Percentiles rank a stretch among this genome's conserved stretches.
These are phyloP conservation scores for Apiospora sp. DNA, from an alignment of 2,329 filamentous ascomycete genomes.

Conservation along the genomic window DNA sequence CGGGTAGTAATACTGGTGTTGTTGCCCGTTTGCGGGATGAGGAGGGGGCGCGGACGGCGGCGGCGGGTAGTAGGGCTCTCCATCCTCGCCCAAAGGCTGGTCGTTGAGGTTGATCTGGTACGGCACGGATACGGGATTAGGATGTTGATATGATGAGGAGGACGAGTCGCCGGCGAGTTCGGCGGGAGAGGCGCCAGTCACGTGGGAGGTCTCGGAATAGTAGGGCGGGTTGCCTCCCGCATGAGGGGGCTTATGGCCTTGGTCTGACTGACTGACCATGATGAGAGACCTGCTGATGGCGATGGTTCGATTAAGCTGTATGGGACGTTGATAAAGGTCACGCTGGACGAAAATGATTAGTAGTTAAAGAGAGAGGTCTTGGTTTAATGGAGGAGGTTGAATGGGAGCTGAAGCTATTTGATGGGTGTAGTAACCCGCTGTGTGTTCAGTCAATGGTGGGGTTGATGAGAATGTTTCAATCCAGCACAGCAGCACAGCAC, in stretches of 20 bases:
- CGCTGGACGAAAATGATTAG: background rate
- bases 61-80: constrained; percentile 13
- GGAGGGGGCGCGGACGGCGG: background rate
- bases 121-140: background rate
- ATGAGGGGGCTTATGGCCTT: constrained; percentile 5
- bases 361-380: background rate
- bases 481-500: background rate
- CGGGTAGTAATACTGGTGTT: constrained; percentile 23
- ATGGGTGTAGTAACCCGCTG: background rate
- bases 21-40: background rate
- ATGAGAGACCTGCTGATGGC: background rate
- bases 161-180: constrained; percentile 9
- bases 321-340: background rate
- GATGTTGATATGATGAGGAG: constrained; percentile 1
- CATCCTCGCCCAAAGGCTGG: background rate
- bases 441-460: background rate
- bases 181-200: background rate
- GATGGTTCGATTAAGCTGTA: background rate
- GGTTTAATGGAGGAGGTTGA: background rate
- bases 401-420: constrained; percentile 1
- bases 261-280: background rate
- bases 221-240: constrained; percentile 20
- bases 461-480: background rate
- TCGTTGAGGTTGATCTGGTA: constrained; percentile 1
- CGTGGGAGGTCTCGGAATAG: constrained; percentile 2